Percentiles rank a stretch among this genome's conserved stretches.
phyloP scores from a whole-genome alignment of 2,329 filamentous ascomycete genomes.

The Ciborinia camelliae region DNA sequence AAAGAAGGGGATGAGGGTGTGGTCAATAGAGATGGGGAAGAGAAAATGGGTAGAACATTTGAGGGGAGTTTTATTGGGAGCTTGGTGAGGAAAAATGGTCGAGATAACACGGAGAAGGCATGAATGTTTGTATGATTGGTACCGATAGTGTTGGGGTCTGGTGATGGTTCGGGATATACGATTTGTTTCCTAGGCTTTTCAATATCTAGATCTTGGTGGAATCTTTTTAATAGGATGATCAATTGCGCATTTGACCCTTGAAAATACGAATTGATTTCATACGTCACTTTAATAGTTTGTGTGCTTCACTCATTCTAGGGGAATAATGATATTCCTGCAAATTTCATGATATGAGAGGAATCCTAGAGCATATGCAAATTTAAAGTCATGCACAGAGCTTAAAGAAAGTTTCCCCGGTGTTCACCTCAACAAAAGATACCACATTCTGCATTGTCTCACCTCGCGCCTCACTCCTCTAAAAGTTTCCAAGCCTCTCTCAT shows the following conservation, averaged over 20 bases:
- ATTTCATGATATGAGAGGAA: no score
- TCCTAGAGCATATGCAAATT: no score
- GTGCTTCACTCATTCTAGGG: not conserved
- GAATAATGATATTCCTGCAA: not conserved
- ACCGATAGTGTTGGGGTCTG: not conserved
- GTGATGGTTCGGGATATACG: not conserved
- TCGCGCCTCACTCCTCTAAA: no score
- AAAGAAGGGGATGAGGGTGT: constrained; percentile 27
- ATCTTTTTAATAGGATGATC: not conserved
- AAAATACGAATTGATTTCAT: not conserved
- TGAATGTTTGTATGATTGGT: not conserved
- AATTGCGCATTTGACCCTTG: not conserved
- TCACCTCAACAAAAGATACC: no score
- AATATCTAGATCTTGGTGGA: not conserved
- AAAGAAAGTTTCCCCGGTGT: no score
- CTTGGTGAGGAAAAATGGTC: constrained; percentile 12
- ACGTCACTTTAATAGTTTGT: not conserved
- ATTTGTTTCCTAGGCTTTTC: not conserved
- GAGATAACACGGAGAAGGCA: not conserved
- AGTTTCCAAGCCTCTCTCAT: no score
- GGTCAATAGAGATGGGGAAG: constrained; percentile 15
- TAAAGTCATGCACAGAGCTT: no score
- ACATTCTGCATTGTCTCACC: no score
- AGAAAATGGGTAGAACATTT: constrained; percentile 20
- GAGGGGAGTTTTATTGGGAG: constrained; percentile 26